phyloP scores from a whole-genome alignment of 345 rosid genomes.

The Ceriops decandra region DNA sequence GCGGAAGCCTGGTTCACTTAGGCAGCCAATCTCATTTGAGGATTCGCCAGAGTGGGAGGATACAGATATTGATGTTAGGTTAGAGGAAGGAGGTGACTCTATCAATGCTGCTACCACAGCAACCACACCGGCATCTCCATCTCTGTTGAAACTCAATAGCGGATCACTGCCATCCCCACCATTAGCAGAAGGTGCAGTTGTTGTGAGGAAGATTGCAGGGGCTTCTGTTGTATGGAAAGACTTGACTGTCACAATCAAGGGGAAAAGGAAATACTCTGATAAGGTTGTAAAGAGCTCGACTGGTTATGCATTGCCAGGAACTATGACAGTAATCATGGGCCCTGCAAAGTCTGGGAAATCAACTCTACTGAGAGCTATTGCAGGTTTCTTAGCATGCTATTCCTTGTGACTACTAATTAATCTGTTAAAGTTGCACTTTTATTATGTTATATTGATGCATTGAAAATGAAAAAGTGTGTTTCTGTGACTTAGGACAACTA shows the following conservation, averaged over 20 bases:
- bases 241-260: constrained; percentile 80
- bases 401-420: constrained; percentile 2
- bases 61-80: constrained; percentile 65
- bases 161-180: constrained; percentile 84
- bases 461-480: constrained; percentile 14
- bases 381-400: constrained; percentile 46
- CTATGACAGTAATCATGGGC: constrained; percentile 99
- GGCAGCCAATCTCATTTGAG: constrained; percentile 95
- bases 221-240: constrained; percentile 95
- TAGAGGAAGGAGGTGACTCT: constrained; percentile 78
- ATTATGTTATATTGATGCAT: not conserved
- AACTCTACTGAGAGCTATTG: constrained; percentile 80
- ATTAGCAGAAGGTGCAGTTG: constrained; percentile 50
- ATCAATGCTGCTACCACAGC: constrained; percentile 70
- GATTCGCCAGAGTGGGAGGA: constrained; percentile 99
- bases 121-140: constrained; percentile 72
- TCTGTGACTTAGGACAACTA: constrained; percentile 63
- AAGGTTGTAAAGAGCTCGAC: constrained; percentile 88
- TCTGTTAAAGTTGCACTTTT: not conserved
- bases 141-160: constrained; percentile 80
- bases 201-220: constrained; percentile 72
- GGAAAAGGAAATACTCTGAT: constrained; percentile 88
- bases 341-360: constrained; percentile 99
- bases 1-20: constrained; percentile 81
- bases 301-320: constrained; percentile 94